Base-by-base conservation (phyloP, 1,284 basidiomycete genomes). In the Ustilago curta region DNA sequence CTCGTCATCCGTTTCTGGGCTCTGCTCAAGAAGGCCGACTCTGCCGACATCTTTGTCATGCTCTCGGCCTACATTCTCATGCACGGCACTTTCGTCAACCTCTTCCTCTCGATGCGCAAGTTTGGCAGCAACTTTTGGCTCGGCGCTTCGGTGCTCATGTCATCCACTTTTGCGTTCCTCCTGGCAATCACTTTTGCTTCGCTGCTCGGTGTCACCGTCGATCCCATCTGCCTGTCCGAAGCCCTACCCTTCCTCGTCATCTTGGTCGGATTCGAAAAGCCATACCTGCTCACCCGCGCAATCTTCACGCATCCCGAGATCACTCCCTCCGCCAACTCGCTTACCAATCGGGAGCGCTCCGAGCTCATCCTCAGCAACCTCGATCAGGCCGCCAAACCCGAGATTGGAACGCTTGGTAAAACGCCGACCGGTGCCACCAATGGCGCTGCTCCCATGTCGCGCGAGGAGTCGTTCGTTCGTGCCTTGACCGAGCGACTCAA, bases 181-280 rank as follows among this genome's bases (percentile, higher is more conserved):
- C 88, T 95, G 61, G 90, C 94, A 18, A 89, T 98, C 4, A 91
- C 95, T 18, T 88, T 93, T 32, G 94, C 95, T 3, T 91, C 93
- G 85, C 88, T 91, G 49, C 88, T 97, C 67, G 88, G 89, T 73
- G 93, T 99, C 59, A 91, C 91, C 8, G 91, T 99, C 78, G 95
- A 99, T 85, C 94, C 94, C 2, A 91, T 99, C 62, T 91, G 92
- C 18, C 88, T 99, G 35, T 95, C 93, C 16, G 97, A 99, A 85
- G 95, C 96, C 0, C 88, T 99, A 2, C 96, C 96, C 0, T 99
- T 99, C 90, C 88, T 99, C 40, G 95, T 99, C 45, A 97, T 97
- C 85, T 96, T 94, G 0, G 91, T 99, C 62, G 96, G 96, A 14
- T 99, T 98, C 84, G 96, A 99, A 87, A 99, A 99, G 86, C 96